Evolutionary conservation across 495 filamentous ascomycete species (phyloP), one percentile per base, ranked within the genome.

Genomic region (Penicillium psychrofluorescens): DNA sequence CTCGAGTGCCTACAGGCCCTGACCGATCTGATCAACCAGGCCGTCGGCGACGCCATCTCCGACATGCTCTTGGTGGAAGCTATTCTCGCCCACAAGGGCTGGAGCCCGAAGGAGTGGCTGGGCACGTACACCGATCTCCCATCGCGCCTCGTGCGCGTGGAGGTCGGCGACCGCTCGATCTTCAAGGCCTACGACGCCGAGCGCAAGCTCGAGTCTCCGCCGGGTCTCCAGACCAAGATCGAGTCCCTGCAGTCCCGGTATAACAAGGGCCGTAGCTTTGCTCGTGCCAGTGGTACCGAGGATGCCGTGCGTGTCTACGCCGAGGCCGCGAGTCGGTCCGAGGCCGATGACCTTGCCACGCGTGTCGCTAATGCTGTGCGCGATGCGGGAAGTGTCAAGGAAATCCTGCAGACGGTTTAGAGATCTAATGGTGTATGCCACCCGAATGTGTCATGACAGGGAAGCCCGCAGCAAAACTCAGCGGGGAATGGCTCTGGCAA

Each of bases 31-130:
- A 95, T 97, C 71, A 98, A 98, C 75, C 91, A 97, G 66, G 88
- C 92, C 8, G 92, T 96, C 41, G 92, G 92, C 47, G 92, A 98
- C 58, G 94, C 92, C 16, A 76, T 98, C 32, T 95, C 89, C 8
- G 92, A 98, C 64, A 82, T 95, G 68, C 79, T 98, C n/a, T 76
- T 98, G 40, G 91, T 95, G 13, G 92, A 98, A 65, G 84, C 89
- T 14, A 91, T 96, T 56, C 81, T 98, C 16, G 89, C 94, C 7
- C 90, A 97, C 76, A 97, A 95, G 71, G 72, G 75, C 52, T 98
- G 90, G 91, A 80, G 77, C 14, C 83, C 88, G 35, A 79, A 84
- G 50, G 90, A 97, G 60, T 98, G 92, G 92, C 81, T 90, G 45
- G 74, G 77, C 41, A 97, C 90, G 4, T 98, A 98, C 70, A 83